Conservation (phyloP, 2,329 filamentous ascomycete species). For the Drechslera avenae region DNA sequence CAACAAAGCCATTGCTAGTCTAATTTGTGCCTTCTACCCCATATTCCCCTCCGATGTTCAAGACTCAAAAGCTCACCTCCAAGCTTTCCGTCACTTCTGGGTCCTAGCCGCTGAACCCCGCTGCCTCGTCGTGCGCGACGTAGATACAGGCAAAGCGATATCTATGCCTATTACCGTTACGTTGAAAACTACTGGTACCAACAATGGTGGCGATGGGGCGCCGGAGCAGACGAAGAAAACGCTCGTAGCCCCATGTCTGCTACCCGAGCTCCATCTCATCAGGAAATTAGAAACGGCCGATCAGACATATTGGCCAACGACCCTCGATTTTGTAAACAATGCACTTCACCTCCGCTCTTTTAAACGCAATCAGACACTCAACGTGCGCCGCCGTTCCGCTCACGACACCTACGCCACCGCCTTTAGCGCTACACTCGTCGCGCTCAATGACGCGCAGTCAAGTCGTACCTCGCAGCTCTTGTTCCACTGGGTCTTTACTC, state of each 20-base stretch:
- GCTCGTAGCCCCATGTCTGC: slow-evolving; percentile 61
- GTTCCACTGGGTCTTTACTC: slow-evolving; percentile 76
- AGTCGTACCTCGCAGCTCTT: slow-evolving; percentile 50
- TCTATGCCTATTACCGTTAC: slow-evolving; percentile 72
- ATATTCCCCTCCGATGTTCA: slow-evolving; percentile 87
- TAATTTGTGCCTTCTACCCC: slow-evolving; percentile 92
- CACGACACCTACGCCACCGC: slow-evolving; percentile 63
- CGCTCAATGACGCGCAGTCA: slow-evolving; percentile 66
- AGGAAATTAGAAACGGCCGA: slow-evolving; percentile 65
- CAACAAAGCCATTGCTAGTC: slow-evolving; percentile 80
- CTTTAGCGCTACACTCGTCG: slow-evolving; percentile 77
- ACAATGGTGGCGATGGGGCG: slow-evolving; percentile 2
- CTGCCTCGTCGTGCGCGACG: slow-evolving; percentile 85
- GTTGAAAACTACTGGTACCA: slow-evolving; percentile 53
- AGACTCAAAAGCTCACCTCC: slow-evolving; percentile 92
- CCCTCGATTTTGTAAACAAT: slow-evolving; percentile 72
- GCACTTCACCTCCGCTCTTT: slow-evolving; percentile 68
- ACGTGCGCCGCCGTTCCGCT: slow-evolving; percentile 69
- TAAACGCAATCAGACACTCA: slow-evolving; percentile 71
- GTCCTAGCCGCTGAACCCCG: slow-evolving; percentile 88
- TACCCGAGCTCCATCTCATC: slow-evolving; percentile 69
- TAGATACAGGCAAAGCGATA: slow-evolving; percentile 80
- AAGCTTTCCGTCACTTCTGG: slow-evolving; percentile 97
- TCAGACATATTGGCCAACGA: slow-evolving; percentile 79
- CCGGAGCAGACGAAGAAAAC: slow-evolving; percentile 17